Evolutionary conservation across 2,329 filamentous ascomycete species (phyloP).

Genomic region (Aspergillus sp.): DNA sequence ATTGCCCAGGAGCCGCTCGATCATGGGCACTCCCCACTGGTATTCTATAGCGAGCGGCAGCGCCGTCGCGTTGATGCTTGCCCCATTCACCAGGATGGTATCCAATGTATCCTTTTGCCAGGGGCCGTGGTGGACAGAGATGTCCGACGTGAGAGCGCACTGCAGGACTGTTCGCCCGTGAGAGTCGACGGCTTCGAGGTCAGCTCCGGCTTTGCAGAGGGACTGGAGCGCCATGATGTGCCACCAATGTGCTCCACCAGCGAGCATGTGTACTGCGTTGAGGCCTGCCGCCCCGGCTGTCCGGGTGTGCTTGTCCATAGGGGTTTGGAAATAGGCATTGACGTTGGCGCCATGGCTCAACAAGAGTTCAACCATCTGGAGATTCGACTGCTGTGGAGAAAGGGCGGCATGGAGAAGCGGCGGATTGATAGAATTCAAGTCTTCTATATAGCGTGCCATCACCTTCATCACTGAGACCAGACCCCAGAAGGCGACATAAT

Average conservation of each 20-base stretch:
- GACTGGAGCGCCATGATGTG: not conserved
- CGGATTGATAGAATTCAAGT: not conserved
- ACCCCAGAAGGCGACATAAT: conserved; percentile 1
- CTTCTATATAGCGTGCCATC: not conserved
- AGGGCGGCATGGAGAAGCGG: not conserved
- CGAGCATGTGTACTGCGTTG: not conserved
- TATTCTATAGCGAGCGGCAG: not conserved
- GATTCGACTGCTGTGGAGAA: not conserved
- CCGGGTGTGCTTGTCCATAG: not conserved
- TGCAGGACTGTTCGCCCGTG: not conserved
- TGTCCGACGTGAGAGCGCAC: not conserved
- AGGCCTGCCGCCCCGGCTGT: not conserved
- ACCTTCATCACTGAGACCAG: not conserved
- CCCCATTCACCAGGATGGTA: not conserved
- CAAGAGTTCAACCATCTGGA: not conserved
- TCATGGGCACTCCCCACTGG: not conserved
- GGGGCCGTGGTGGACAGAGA: not conserved
- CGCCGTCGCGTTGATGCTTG: not conserved
- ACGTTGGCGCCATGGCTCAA: not conserved
- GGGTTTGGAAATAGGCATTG: not conserved
- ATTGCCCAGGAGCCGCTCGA: not conserved
- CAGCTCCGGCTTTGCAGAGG: not conserved
- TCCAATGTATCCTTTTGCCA: conserved; percentile 4
- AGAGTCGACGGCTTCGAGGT: not conserved
- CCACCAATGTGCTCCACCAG: not conserved